These are phyloP conservation scores for Hypoxylon sp. DNA, from an alignment of 2,329 filamentous ascomycete genomes.

Conservation along the genomic window DNA sequence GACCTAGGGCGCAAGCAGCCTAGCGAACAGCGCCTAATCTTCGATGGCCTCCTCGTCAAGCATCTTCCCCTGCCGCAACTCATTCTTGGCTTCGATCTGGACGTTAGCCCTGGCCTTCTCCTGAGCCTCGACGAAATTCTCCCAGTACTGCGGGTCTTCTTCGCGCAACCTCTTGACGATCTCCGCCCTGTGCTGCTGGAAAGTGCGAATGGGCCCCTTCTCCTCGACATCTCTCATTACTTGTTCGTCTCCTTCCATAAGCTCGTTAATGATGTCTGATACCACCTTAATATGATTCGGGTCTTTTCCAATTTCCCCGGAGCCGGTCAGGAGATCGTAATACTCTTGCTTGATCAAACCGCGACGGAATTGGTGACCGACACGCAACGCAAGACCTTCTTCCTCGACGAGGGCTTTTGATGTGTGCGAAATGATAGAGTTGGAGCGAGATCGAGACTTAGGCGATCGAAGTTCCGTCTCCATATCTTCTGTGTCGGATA, in stretches of 20 bases:
- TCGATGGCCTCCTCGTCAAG: slow-evolving; percentile 54
- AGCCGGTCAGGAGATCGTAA: slow-evolving; percentile 57
- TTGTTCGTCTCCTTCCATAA: slow-evolving; percentile 69
- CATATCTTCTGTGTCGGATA: slow-evolving; percentile 58
- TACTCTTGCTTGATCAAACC: slow-evolving; percentile 62
- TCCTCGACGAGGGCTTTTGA: slow-evolving; percentile 64
- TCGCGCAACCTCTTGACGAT: slow-evolving; percentile 61
- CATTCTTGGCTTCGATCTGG: slow-evolving; percentile 42
- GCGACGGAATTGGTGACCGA: slow-evolving; percentile 64
- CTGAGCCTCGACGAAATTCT: slow-evolving; percentile 68
- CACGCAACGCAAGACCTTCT: slow-evolving; percentile 64
- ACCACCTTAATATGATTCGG: slow-evolving; percentile 63
- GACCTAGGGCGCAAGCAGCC: no score
- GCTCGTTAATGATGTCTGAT: slow-evolving; percentile 68
- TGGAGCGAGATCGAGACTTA: slow-evolving; percentile 57
- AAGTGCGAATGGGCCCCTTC: slow-evolving; percentile 68
- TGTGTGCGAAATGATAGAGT: slow-evolving; percentile 59
- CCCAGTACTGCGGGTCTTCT: slow-evolving; percentile 73
- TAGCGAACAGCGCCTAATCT: slow-evolving; percentile 45
- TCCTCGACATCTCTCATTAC: slow-evolving; percentile 61
- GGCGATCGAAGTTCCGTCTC: slow-evolving; percentile 56
- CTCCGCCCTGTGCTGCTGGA: slow-evolving; percentile 65
- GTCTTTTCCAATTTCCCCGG: slow-evolving; percentile 61
- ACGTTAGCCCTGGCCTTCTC: slow-evolving; percentile 66
- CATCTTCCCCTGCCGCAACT: slow-evolving; percentile 27